Percentiles rank a stretch among this genome's conserved stretches.
phyloP scores from a whole-genome alignment of 441 rosid genomes.

The Geranium incanum region DNA sequence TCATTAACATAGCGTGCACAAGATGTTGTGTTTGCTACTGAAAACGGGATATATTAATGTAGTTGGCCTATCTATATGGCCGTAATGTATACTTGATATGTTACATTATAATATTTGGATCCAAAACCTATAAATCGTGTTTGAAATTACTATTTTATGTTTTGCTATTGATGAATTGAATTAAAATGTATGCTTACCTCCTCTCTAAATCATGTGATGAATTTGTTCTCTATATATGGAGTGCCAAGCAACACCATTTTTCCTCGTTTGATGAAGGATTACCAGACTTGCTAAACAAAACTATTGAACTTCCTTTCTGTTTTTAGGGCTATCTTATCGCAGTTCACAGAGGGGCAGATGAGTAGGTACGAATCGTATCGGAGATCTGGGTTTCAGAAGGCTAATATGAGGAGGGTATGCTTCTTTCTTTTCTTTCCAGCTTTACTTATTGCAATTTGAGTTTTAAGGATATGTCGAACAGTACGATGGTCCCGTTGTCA shows the following conservation, averaged over 20 bases:
- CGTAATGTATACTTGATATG: too few species aligned
- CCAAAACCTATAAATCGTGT: background rate
- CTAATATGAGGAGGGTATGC: constrained; percentile 76
- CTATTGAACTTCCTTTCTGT: constrained; percentile 3
- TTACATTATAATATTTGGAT: background rate
- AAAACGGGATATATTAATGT: background rate
- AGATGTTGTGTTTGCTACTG: background rate
- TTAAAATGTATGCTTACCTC: background rate
- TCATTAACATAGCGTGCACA: background rate
- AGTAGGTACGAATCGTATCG: constrained; percentile 83
- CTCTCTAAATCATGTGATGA: background rate
- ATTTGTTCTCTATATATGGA: background rate
- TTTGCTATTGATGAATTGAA: background rate
- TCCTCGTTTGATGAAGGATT: background rate
- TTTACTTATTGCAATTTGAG: background rate
- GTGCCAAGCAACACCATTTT: background rate
- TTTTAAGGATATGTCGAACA: background rate
- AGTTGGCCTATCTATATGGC: background rate
- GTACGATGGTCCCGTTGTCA: background rate
- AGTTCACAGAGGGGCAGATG: constrained; percentile 75
- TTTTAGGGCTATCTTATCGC: constrained; percentile 62
- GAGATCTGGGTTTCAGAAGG: constrained; percentile 86
- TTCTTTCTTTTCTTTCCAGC: background rate
- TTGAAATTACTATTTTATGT: background rate
- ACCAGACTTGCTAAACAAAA: background rate